A percentile compares a stretch with the other conserved stretches of the same genome.
These are phyloP conservation scores for Eucalyptus sp. DNA, from an alignment of 345 rosid genomes.

Conservation along the genomic window DNA sequence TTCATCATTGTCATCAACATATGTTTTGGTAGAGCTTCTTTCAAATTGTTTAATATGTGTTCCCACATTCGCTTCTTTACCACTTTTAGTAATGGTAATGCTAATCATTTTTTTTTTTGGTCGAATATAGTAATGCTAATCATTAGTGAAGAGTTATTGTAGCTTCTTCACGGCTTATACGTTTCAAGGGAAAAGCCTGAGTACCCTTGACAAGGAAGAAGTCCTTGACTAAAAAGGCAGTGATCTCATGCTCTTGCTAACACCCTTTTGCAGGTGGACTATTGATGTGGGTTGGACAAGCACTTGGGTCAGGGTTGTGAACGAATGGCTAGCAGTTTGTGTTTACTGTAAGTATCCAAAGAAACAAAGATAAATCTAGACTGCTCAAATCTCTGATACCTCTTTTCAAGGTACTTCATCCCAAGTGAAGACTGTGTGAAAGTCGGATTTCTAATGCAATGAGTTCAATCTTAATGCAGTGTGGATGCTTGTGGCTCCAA, in stretches of 20 bases:
- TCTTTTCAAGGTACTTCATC: neutral
- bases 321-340: constrained; percentile 96
- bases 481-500: neutral
- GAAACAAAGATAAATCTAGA: neutral
- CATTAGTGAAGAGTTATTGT: neutral
- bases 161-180: neutral
- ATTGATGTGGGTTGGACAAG: constrained; percentile 99
- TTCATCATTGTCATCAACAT: neutral
- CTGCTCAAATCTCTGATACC: neutral
- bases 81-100: neutral
- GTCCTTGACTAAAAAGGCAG: neutral
- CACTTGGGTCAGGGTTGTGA: constrained; percentile 87
- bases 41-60: neutral
- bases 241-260: neutral
- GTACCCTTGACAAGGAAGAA: neutral
- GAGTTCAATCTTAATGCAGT: neutral
- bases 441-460: neutral
- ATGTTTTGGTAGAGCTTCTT: neutral
- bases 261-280: constrained; percentile 60
- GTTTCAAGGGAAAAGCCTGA: neutral
- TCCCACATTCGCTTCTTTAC: neutral
- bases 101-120: neutral
- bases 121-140: neutral
- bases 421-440: neutral
- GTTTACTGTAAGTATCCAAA: constrained; percentile 61